phyloP scores from a whole-genome alignment of 441 rosid genomes.

The Melastoma candidum region DNA sequence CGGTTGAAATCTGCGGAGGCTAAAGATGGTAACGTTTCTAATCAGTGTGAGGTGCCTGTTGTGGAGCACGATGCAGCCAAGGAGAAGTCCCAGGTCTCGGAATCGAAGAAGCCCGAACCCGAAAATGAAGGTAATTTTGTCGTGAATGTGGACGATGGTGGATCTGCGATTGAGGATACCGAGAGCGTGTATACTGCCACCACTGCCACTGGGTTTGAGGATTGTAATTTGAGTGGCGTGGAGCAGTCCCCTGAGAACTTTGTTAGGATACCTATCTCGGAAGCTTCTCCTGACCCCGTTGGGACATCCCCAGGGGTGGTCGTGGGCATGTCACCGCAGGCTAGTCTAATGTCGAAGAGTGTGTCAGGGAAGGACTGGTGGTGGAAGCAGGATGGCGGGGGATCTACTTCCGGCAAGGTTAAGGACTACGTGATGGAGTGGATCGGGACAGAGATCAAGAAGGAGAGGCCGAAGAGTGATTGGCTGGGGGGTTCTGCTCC shows the following conservation, averaged over 20 bases:
- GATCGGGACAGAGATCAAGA: constrained; percentile 77
- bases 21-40: background rate
- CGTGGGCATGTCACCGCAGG: constrained; percentile 12
- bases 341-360: constrained; percentile 18
- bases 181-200: constrained; percentile 42
- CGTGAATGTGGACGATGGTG: constrained; percentile 18
- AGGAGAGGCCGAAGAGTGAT: constrained; percentile 62
- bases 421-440: constrained; percentile 89
- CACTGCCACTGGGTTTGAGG: constrained; percentile 48
- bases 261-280: constrained; percentile 9
- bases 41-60: constrained; percentile 25
- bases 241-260: constrained; percentile 36
- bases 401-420: constrained; percentile 30
- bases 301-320: constrained; percentile 9
- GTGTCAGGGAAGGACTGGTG: constrained; percentile 39
- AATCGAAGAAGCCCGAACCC: constrained; percentile 29
- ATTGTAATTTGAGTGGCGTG: constrained; percentile 29
- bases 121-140: constrained; percentile 15
- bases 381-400: constrained; percentile 54
- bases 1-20: constrained; percentile 39
- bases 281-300: constrained; percentile 21
- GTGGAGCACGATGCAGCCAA: constrained; percentile 16
- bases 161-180: constrained; percentile 54
- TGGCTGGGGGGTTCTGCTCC: constrained; percentile 54
- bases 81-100: constrained; percentile 15